Evolutionary conservation across 1,284 basidiomycete species (phyloP).

Genomic region (Cryptococcus floricola): DNA sequence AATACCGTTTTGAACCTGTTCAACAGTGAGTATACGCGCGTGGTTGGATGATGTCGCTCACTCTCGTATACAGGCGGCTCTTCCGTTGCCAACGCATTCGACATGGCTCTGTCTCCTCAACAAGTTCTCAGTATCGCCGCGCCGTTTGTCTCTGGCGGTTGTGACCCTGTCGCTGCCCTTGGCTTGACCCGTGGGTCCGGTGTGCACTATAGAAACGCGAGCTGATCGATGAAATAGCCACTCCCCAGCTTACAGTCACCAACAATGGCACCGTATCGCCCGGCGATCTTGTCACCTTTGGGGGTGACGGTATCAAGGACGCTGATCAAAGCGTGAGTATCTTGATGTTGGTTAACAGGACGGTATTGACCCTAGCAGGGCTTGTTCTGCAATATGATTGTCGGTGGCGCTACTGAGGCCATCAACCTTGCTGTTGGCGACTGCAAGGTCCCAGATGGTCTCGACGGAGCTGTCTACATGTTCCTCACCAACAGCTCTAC

Average conservation of each 20-base stretch:
- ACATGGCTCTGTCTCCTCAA: constrained; percentile 62
- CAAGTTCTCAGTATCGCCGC: constrained; percentile 71
- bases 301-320: constrained; percentile 57
- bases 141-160: constrained; percentile 64
- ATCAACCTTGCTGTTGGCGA: constrained; percentile 57
- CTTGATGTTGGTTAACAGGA: neutral
- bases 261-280: constrained; percentile 58
- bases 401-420: constrained; percentile 60
- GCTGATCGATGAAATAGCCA: constrained; percentile 50
- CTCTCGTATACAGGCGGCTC: constrained; percentile 46
- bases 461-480: constrained; percentile 55
- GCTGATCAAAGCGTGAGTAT: constrained; percentile 52
- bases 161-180: constrained; percentile 51
- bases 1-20: constrained; percentile 70
- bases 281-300: constrained; percentile 63
- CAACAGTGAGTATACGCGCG: constrained; percentile 40
- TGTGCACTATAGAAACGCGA: neutral
- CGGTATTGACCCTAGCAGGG: constrained; percentile 46
- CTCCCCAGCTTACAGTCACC: constrained; percentile 60
- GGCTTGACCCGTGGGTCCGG: constrained; percentile 56
- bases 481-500: constrained; percentile 64
- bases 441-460: constrained; percentile 17
- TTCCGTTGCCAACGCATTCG: constrained; percentile 65
- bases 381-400: constrained; percentile 70
- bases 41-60: neutral